A percentile compares a stretch with the other conserved stretches of the same genome.
Conservation (phyloP, 768 basidiomycete species). For the Mrakia gelida region DNA sequence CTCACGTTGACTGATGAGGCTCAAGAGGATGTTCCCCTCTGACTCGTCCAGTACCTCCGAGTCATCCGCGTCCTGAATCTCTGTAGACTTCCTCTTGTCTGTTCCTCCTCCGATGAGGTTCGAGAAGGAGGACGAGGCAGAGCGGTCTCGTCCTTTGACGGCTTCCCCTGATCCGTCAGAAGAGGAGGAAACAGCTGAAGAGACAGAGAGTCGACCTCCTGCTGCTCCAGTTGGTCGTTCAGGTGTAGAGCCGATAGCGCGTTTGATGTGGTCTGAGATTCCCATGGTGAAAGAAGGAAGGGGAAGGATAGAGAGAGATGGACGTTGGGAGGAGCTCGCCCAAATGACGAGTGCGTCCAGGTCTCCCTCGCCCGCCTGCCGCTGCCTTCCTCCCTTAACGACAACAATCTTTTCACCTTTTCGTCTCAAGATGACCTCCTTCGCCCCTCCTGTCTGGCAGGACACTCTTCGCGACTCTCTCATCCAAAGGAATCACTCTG, state of each 20-base stretch:
- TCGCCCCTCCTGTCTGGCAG: slow-evolving; percentile 35
- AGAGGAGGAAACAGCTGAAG: not conserved
- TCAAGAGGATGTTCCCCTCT: slow-evolving; percentile 83
- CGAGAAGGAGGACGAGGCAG: slow-evolving; percentile 17
- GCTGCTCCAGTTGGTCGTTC: slow-evolving; percentile 1
- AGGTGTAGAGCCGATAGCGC: slow-evolving; percentile 6
- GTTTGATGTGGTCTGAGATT: slow-evolving; percentile 25
- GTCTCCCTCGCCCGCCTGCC: not conserved
- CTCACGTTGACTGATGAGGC: slow-evolving; percentile 85
- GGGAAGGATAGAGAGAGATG: not conserved
- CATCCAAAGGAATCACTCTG: slow-evolving; percentile 73
- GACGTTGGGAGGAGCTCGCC: not conserved
- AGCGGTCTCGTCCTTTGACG: not conserved
- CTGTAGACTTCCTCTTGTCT: slow-evolving; percentile 75
- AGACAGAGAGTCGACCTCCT: slow-evolving; percentile 2
- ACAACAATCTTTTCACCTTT: not conserved
- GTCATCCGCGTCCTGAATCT: slow-evolving; percentile 55
- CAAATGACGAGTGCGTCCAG: not conserved
- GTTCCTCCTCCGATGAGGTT: slow-evolving; percentile 36
- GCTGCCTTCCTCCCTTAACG: not conserved
- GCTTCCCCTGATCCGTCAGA: not conserved
- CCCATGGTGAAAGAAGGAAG: slow-evolving; percentile 13
- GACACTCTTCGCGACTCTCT: slow-evolving; percentile 47
- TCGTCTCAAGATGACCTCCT: not conserved
- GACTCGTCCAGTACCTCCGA: slow-evolving; percentile 89